Percentiles rank a stretch among this genome's conserved stretches.
These are phyloP conservation scores for Lablab purpureus DNA, from an alignment of 306 rosid genomes.

Conservation along the genomic window DNA sequence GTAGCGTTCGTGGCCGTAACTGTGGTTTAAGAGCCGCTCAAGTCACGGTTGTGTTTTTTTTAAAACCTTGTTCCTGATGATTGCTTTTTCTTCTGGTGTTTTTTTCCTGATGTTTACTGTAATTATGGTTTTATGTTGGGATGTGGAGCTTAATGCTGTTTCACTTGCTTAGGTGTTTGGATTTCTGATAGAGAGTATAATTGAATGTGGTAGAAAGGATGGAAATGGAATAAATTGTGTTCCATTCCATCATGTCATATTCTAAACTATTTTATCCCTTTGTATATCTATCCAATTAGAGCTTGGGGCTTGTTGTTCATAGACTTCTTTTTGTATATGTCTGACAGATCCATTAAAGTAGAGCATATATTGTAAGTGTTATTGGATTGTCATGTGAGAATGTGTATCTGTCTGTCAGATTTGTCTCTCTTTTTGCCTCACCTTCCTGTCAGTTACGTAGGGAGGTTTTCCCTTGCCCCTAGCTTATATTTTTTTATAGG, in stretches of 20 bases:
- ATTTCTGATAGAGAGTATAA: neutral
- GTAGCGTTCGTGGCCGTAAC: neutral
- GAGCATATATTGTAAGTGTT: neutral
- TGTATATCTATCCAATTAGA: neutral
- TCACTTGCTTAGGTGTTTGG: neutral
- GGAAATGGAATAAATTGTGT: neutral
- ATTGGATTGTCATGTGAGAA: neutral
- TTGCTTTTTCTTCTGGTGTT: neutral
- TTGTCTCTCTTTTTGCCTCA: neutral
- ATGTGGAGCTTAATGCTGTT: neutral
- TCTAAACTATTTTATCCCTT: neutral
- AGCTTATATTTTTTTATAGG: neutral
- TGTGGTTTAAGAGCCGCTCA: too few relatives aligned
- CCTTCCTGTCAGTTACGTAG: neutral
- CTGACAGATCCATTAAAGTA: neutral
- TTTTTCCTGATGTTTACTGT: neutral
- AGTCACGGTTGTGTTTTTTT: too few relatives aligned
- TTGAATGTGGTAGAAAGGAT: neutral
- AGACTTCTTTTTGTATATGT: neutral
- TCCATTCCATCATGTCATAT: neutral
- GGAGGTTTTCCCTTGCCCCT: neutral
- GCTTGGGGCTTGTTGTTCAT: neutral
- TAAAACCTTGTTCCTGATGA: neutral
- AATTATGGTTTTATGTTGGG: neutral
- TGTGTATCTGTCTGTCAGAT: neutral